These are phyloP conservation scores for Trichoderma sp. DNA, from an alignment of 2,329 filamentous ascomycete species.

Conservation along the genomic window DNA sequence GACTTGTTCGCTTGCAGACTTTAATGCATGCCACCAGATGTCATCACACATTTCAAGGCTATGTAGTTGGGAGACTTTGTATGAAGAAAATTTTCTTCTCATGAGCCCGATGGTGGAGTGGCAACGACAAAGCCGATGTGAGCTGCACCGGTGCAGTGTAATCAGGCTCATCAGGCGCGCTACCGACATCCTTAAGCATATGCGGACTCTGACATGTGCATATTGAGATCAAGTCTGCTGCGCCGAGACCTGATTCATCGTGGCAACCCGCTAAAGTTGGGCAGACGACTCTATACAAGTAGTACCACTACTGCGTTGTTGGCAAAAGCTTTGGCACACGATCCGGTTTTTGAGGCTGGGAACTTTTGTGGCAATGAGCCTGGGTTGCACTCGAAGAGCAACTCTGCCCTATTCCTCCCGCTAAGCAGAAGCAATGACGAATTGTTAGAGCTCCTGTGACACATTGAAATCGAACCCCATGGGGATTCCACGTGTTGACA, in stretches of 20 bases:
- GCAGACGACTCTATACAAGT: background rate
- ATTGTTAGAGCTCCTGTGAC: background rate
- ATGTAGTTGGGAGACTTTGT: background rate
- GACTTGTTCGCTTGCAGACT: slow-evolving; percentile 15
- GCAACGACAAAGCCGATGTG: background rate
- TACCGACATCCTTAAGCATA: background rate
- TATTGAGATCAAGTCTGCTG: background rate
- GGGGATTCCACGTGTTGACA: slow-evolving; percentile 16
- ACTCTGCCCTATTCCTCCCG: background rate
- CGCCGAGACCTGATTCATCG: background rate
- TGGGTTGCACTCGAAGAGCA: slow-evolving; percentile 21
- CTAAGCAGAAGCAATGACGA: background rate
- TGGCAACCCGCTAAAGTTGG: background rate
- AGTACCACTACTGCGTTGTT: background rate
- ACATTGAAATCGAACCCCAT: slow-evolving; percentile 13
- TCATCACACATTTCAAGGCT: slow-evolving; percentile 3
- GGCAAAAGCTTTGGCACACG: background rate
- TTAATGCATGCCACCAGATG: slow-evolving; percentile 15
- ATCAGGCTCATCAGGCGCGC: background rate
- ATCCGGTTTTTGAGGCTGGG: slow-evolving; percentile 13
- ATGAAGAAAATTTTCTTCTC: background rate
- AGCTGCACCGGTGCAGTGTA: background rate
- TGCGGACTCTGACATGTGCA: background rate
- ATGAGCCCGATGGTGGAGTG: background rate
- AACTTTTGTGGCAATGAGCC: slow-evolving; percentile 26